Percentiles rank a stretch among this genome's conserved stretches.
Conservation (phyloP, 257 asterid species). For the Jaltomata sinuosa region DNA sequence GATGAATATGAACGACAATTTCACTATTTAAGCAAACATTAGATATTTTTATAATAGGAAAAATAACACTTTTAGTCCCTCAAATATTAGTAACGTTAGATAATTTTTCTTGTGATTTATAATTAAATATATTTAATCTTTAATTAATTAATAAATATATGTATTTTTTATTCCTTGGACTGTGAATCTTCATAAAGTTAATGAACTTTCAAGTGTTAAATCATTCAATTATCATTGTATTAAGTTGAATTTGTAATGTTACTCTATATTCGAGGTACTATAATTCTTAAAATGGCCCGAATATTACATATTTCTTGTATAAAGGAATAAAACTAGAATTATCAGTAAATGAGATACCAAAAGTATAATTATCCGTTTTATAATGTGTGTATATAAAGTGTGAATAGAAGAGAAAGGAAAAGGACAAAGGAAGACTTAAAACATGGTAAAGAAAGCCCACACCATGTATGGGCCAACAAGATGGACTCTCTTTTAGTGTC, state of each 20-base stretch:
- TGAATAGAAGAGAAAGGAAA: neutral
- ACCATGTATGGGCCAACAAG: neutral
- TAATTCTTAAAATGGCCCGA: neutral
- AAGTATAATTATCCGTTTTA: too few relatives aligned
- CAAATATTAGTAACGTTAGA: neutral
- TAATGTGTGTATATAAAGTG: neutral
- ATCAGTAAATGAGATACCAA: neutral
- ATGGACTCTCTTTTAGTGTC: neutral
- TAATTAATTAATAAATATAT: neutral
- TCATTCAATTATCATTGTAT: neutral
- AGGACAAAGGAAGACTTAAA: neutral
- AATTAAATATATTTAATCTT: neutral
- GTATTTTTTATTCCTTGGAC: neutral
- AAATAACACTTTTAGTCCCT: neutral
- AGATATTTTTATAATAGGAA: neutral
- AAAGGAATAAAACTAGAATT: neutral
- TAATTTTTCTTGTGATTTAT: neutral
- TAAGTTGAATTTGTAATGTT: neutral
- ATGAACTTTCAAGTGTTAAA: neutral
- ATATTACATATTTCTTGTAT: neutral
- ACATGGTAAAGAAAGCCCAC: neutral
- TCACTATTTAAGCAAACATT: neutral
- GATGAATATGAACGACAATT: neutral
- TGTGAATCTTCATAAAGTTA: neutral
- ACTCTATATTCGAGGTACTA: neutral